Evolutionary conservation across 2,329 filamentous ascomycete genomes (phyloP), one percentile per base, ranked within the genome.

Genomic region (Pseudofabraea citricarpa): DNA sequence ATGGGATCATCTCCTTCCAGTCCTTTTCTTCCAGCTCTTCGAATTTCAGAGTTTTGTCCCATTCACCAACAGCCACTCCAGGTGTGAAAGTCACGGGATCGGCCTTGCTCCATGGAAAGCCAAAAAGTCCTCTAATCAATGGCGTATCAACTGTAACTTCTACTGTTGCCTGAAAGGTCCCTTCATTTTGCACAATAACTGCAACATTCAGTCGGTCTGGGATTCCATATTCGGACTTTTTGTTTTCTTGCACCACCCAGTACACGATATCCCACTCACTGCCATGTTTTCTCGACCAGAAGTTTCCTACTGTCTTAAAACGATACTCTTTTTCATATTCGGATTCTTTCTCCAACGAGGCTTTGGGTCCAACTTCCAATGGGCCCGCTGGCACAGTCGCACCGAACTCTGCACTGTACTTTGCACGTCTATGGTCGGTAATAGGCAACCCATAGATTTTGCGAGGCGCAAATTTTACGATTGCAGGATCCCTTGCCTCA

Each of bases 1-100:
- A 43, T 0, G 41, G 41, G 13, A 50, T 41, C 43, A 52, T n/a
- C 2, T 13, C 26, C 22, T 24, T 46, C 50, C 50, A 50, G 16
- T 52, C 47, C 43, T n/a, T 40, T 40, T 18, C 52, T 43, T 20
- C 36, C 41, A 51, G 40, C 32, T 50, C 47, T 24, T 47, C 47
- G 41, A 54, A 52, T 5, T 27, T 50, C 37, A 5, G 46, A 44
- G 26, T 46, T 45, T 21, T 44, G 44, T 4, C 36, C 43, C 21
- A 45, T 39, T 10, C 24, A 36, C 7, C 66, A 60, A 43, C 41
- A 18, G 40, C 36, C 4, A 52, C 42, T 2, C 35, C 45, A 2
- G 46, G 48, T 10, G 44, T 24, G 39, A 52, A 52, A 7, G 36
- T 20, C 15, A 47, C 50, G 4, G 50, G 48, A 9, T 32, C 40